A percentile compares a stretch with the other conserved stretches of the same genome.
Conservation (phyloP, 805 yeast genomes). For the Ogataea pini region DNA sequence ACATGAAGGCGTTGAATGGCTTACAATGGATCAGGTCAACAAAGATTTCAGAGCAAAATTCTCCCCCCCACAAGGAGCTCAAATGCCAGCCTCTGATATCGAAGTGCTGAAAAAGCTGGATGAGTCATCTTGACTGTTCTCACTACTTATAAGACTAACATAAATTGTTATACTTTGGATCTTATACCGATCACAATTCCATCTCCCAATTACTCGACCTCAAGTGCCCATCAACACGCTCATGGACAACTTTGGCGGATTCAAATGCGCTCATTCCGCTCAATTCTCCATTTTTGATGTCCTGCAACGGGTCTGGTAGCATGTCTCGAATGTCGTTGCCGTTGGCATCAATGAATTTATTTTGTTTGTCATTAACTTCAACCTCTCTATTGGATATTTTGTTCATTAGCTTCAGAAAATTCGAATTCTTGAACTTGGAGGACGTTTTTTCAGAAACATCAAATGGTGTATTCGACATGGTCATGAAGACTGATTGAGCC, state of each 20-base stretch:
- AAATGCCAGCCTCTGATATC: conserved; percentile 25
- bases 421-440: conserved; percentile 41
- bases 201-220: conserved; percentile 27
- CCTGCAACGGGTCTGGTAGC: conserved; percentile 32
- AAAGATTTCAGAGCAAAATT: conserved; percentile 34
- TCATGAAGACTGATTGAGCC: conserved; percentile 39
- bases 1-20: conserved; percentile 43
- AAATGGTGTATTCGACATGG: conserved; percentile 38
- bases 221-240: conserved; percentile 20
- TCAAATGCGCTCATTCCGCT: conserved; percentile 24
- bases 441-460: conserved; percentile 33
- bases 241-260: conserved; percentile 26
- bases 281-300: conserved; percentile 26
- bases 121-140: no score
- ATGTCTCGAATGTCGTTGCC: conserved; percentile 40
- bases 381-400: conserved; percentile 41
- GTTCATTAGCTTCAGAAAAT: conserved; percentile 44
- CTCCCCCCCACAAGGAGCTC: conserved; percentile 33
- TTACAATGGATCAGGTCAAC: conserved; percentile 39
- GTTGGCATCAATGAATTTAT: conserved; percentile 37
- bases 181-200: conserved; percentile 2
- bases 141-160: no score
- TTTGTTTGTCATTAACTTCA: conserved; percentile 38
- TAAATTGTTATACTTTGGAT: no score
- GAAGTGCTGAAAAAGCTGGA: conserved; percentile 11